Evolutionary conservation across 2,329 filamentous ascomycete species (phyloP).

Genomic region (Mariannaea elegans): DNA sequence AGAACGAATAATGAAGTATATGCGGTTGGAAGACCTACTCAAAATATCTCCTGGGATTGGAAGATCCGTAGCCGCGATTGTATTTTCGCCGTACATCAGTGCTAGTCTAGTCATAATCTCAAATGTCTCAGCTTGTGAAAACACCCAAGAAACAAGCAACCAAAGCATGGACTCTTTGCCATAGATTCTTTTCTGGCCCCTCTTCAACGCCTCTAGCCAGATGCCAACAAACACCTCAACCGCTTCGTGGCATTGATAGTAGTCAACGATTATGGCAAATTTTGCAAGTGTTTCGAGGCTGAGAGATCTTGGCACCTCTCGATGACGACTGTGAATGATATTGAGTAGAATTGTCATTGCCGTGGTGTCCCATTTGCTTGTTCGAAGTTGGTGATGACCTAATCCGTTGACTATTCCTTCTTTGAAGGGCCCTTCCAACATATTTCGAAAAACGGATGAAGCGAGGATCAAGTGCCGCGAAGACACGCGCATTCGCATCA

Average conservation of each 20-base stretch:
- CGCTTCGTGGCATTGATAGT: conserved; percentile 42
- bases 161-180: conserved; percentile 14
- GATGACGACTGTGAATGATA: conserved; percentile 41
- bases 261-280: conserved; percentile 42
- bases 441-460: conserved; percentile 36
- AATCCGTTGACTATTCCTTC: neutral
- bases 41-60: conserved; percentile 9
- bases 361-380: conserved; percentile 38
- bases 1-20: neutral
- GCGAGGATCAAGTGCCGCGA: conserved; percentile 46
- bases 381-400: conserved; percentile 17
- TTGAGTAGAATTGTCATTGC: conserved; percentile 41
- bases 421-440: conserved; percentile 17
- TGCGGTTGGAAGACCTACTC: neutral
- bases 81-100: conserved; percentile 2
- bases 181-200: neutral
- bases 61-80: conserved; percentile 4
- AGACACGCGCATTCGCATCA: conserved; percentile 2
- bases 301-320: conserved; percentile 31
- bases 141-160: conserved; percentile 30
- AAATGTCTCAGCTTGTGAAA: conserved; percentile 7
- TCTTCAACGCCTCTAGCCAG: conserved; percentile 19
- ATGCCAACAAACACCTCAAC: conserved; percentile 22
- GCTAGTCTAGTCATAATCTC: conserved; percentile 13
- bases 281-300: conserved; percentile 37